Conservation (phyloP, 2,329 filamentous ascomycete genomes). For the Madurella fahalii region DNA sequence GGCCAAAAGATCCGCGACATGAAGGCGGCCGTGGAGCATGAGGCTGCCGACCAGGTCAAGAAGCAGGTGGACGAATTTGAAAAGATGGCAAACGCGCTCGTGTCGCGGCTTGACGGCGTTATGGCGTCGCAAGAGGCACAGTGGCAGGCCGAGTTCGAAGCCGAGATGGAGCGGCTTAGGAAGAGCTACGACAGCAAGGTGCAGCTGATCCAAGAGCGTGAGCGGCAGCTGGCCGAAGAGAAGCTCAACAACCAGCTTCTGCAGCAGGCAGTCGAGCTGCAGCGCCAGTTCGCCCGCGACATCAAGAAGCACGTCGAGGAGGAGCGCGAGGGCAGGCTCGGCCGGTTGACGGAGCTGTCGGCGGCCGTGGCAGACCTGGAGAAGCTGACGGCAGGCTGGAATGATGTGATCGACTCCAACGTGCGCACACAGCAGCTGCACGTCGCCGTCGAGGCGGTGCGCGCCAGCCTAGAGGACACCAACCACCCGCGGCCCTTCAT, state of each 20-base stretch:
- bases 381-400: slow-evolving; percentile 83
- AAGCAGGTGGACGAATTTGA: slow-evolving; percentile 76
- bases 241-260: slow-evolving; percentile 79
- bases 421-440: slow-evolving; percentile 94
- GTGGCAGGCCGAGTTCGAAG: slow-evolving; percentile 83
- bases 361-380: slow-evolving; percentile 78
- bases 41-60: slow-evolving; percentile 71
- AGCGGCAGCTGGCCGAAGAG: slow-evolving; percentile 76
- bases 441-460: slow-evolving; percentile 90
- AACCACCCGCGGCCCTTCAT: slow-evolving; percentile 79
- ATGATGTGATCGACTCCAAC: slow-evolving; percentile 82
- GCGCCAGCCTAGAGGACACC: slow-evolving; percentile 72
- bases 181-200: slow-evolving; percentile 76
- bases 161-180: slow-evolving; percentile 76
- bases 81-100: slow-evolving; percentile 78
- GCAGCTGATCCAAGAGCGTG: slow-evolving; percentile 71
- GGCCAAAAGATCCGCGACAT: slow-evolving; percentile 72
- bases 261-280: slow-evolving; percentile 85
- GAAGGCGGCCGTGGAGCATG: slow-evolving; percentile 63
- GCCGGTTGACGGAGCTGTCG: slow-evolving; percentile 78
- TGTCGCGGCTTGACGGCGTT: slow-evolving; percentile 78
- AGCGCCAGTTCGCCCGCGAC: slow-evolving; percentile 75
- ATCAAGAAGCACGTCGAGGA: slow-evolving; percentile 79
- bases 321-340: slow-evolving; percentile 81
- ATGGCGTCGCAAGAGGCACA: slow-evolving; percentile 76